Percentiles rank a stretch among this genome's conserved stretches.
phyloP scores from a whole-genome alignment of 306 rosid species.

The Comarum palustre region DNA sequence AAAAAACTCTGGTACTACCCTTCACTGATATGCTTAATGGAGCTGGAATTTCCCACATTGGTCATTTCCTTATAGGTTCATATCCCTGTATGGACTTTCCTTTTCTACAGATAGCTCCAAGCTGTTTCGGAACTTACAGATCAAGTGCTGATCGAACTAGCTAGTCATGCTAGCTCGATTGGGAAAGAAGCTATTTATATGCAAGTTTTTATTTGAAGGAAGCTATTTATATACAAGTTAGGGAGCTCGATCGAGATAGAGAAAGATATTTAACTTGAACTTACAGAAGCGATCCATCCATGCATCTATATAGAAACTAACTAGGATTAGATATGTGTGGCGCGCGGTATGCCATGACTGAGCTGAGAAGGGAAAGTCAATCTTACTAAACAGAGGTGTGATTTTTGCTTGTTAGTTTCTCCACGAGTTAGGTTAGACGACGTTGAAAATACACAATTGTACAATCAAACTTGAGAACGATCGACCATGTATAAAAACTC shows the following conservation, averaged over 20 bases:
- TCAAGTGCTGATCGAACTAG: neutral
- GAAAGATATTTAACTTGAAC: too few relatives aligned
- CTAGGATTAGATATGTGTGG: neutral
- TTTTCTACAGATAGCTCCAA: neutral
- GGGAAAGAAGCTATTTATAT: neutral
- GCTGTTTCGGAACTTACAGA: neutral
- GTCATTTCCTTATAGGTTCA: neutral
- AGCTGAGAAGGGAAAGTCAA: slow-evolving; percentile 24
- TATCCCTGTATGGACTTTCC: neutral
- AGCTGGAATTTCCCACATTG: slow-evolving; percentile 25
- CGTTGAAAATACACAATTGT: slow-evolving; percentile 39
- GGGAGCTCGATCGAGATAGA: neutral
- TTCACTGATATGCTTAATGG: slow-evolving; percentile 33
- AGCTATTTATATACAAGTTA: neutral
- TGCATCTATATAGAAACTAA: neutral
- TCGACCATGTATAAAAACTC: neutral
- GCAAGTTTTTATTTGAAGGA: neutral
- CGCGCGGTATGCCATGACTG: neutral
- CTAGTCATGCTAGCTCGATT: neutral
- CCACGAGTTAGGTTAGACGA: slow-evolving; percentile 40
- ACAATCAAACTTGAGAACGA: slow-evolving; percentile 47
- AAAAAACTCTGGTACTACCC: slow-evolving; percentile 22
- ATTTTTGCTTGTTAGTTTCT: neutral
- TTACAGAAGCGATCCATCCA: too few relatives aligned
- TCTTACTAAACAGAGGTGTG: slow-evolving; percentile 1